Base-by-base conservation (phyloP, 306 rosid genomes). In the Fragaria vesca region DNA sequence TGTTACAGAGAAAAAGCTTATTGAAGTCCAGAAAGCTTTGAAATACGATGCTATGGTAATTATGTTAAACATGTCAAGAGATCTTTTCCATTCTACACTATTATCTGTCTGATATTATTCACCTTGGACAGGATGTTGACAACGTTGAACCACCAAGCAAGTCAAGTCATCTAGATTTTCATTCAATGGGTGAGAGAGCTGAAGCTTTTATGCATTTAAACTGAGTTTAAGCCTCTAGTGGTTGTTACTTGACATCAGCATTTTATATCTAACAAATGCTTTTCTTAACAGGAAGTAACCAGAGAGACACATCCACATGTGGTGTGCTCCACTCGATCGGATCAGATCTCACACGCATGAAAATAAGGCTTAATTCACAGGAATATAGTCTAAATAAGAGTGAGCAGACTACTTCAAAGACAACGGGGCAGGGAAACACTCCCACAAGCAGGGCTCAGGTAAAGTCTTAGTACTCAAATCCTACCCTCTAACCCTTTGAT, bases 261-360 rank as follows among this genome's bases (percentile, higher is more conserved):
- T 26, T 0, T 82, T 32, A 18, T 40, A 24, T n/a, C 76, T 66
- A 47, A 8, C 26, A 66, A 50, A 52, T 81, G 73, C 77, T 77
- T 66, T 76, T 28, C 43, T 57, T 80, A 78, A 52, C 91, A 89
- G 98, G 81, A 46, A 89, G 79, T 77, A 87, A 84, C 79, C 26
- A 69, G 55, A 79, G 72, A 51, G 97, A 88, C 76, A 80, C 72
- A 78, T 95, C 99, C 72, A 95, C 97, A 17, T 91, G 92, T 48
- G 99, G 97, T 28, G 86, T 80, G 78, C 94, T 95, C 75, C 97
- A 83, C 69, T 95, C 97, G 46, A 88, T 95, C 21, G 97, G 97
- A 79, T 95, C 97, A 57, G 99, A 95, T 79, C 88, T 91, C 74
- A 95, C 99, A n/a, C 86, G 99, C 75, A 91, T 93, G 99, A 87